Percentiles rank a stretch among this genome's conserved stretches.
phyloP scores from a whole-genome alignment of 2,329 filamentous ascomycete genomes.

The Botryosphaeria dothidea region DNA sequence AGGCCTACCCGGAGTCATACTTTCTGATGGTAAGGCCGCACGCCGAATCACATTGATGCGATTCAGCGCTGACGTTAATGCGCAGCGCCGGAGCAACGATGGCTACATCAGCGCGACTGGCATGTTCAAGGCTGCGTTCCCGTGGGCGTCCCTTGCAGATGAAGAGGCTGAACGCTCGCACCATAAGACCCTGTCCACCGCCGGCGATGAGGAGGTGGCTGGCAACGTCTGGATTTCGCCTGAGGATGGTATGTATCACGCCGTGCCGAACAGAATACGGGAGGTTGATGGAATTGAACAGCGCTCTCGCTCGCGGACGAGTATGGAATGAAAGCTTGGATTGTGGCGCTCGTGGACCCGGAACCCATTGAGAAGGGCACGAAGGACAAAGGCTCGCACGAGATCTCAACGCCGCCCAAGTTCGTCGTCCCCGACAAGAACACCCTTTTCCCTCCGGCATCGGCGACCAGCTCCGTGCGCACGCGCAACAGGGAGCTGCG shows the following conservation, averaged over 20 bases:
- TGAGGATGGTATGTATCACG: conserved; percentile 55
- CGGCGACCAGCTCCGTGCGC: conserved; percentile 22
- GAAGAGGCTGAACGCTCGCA: conserved; percentile 77
- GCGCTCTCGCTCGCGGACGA: conserved; percentile 83
- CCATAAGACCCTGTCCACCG: conserved; percentile 79
- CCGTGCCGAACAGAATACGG: neutral
- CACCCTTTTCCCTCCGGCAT: conserved; percentile 33
- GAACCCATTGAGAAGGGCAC: conserved; percentile 69
- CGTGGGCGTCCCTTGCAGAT: conserved; percentile 70
- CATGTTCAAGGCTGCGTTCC: conserved; percentile 91
- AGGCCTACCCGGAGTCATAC: conserved; percentile 77
- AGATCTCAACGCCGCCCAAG: conserved; percentile 78
- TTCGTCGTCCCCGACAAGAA: conserved; percentile 61
- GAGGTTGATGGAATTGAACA: conserved; percentile 36
- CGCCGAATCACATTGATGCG: neutral
- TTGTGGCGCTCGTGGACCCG: conserved; percentile 89
- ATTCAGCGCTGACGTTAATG: neutral
- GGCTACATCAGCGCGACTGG: conserved; percentile 83
- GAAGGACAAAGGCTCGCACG: conserved; percentile 67
- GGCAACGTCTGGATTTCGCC: conserved; percentile 97
- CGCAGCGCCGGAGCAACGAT: conserved; percentile 75
- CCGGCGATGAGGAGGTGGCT: conserved; percentile 87
- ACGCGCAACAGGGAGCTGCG: conserved; percentile 57
- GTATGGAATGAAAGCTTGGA: conserved; percentile 84
- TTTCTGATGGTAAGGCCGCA: conserved; percentile 74